phyloP scores from a whole-genome alignment of 768 basidiomycete genomes.

The Psilocybe sp. region DNA sequence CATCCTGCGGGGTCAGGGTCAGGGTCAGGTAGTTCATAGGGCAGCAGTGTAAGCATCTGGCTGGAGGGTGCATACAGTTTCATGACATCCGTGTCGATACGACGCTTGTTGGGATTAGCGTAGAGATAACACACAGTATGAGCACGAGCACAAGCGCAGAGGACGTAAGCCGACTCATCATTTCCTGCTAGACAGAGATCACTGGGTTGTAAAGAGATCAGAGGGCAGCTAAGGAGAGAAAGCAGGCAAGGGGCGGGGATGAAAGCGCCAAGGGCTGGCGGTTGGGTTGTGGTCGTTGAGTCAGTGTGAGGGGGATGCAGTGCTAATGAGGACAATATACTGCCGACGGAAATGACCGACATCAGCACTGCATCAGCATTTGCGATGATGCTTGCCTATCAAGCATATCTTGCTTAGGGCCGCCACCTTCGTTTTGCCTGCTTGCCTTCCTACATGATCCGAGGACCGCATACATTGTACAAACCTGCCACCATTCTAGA shows the following conservation, averaged over 20 bases:
- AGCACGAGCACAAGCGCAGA: slow-evolving; percentile 6
- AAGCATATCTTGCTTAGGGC: neutral
- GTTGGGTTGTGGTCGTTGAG: slow-evolving; percentile 5
- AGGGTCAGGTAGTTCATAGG: neutral
- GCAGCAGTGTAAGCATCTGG: neutral
- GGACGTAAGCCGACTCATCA: slow-evolving; percentile 51
- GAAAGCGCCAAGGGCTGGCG: neutral
- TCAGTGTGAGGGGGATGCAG: slow-evolving; percentile 7
- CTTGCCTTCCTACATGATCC: neutral
- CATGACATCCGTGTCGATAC: slow-evolving; percentile 99
- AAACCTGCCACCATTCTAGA: no score
- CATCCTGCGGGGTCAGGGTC: slow-evolving; percentile 49
- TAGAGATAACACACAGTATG: slow-evolving; percentile 32
- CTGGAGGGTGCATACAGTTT: slow-evolving; percentile 67
- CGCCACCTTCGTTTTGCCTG: neutral
- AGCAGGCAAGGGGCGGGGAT: slow-evolving; percentile 1
- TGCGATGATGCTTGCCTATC: neutral
- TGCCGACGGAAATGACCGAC: slow-evolving; percentile 18
- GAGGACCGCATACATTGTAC: neutral
- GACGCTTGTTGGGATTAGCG: slow-evolving; percentile 84
- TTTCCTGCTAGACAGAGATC: slow-evolving; percentile 24
- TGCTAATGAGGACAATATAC: slow-evolving; percentile 5
- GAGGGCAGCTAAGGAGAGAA: neutral
- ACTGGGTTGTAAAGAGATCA: neutral
- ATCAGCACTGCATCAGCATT: slow-evolving; percentile 6